Conservation (phyloP, 345 rosid species). For the Eucalyptus brandiana region DNA sequence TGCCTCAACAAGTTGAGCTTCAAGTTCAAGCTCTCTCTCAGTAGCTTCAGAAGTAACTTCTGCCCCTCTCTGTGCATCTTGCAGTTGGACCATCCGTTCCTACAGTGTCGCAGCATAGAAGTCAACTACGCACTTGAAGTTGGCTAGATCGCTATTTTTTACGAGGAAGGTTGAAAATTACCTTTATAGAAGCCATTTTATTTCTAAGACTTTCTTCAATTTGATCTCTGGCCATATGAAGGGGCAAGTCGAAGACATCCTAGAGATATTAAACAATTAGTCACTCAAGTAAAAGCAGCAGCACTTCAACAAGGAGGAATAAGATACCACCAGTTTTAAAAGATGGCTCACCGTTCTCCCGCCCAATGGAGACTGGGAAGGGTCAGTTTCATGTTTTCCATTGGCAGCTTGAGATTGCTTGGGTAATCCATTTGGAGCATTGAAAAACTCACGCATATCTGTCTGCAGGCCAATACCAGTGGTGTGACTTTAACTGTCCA, state of each 20-base stretch:
- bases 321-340: background rate
- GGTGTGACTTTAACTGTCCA: background rate
- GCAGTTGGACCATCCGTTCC: constrained; percentile 83
- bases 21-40: constrained; percentile 97
- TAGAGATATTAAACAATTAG: constrained; percentile 3
- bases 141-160: background rate
- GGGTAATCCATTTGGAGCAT: constrained; percentile 71
- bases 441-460: constrained; percentile 89
- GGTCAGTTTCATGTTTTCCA: constrained; percentile 44
- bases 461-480: constrained; percentile 24
- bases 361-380: constrained; percentile 85
- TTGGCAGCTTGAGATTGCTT: constrained; percentile 58
- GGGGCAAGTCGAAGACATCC: constrained; percentile 93
- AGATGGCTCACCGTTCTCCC: constrained; percentile 71
- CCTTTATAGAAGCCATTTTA: constrained; percentile 95
- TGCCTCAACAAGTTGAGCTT: constrained; percentile 98
- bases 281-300: background rate
- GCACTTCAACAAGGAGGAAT: background rate
- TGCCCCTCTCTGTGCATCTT: constrained; percentile 87
- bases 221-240: constrained; percentile 91
- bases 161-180: background rate
- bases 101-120: background rate
- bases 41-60: constrained; percentile 88
- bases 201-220: constrained; percentile 90
- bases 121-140: background rate